Evolutionary conservation across 345 rosid genomes (phyloP), one percentile per base, ranked within the genome.

Genomic region (Linum usitatissimum): DNA sequence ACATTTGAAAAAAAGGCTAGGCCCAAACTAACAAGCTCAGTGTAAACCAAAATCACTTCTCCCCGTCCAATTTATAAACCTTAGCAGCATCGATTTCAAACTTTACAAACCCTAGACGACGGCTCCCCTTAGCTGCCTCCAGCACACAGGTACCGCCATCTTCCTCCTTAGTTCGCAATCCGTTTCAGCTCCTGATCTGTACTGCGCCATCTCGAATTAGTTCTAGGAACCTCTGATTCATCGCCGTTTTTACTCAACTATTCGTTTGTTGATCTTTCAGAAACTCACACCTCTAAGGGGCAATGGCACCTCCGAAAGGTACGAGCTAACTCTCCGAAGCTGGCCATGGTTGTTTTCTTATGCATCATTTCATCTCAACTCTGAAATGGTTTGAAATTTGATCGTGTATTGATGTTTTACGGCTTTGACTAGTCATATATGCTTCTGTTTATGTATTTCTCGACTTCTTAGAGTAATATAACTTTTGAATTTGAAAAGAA

Each of bases 261-360:
- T 6, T 6, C 17, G 14, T 45, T 45, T 51, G 48, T 34, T 42
- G 5, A n/a, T 21, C 23, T 59, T 18, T 57, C n/a, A 62, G 67
- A 63, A 65, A 59, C 64, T 55, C 57, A 54, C 31, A 36, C 23
- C 18, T 17, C 15, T 20, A 39, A 23, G 49, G 38, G 17, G 64
- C 67, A 66, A 71, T 66, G 75, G 67, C 67, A 12, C 67, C 64
- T 9, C 53, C 66, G 7, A 71, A 66, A 66, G 75, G 75, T 66
- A 65, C 49, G 59, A 18, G 40, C 39, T 18, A 18, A 30, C 20
- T 9, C 28, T 56, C 10, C 10, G 6, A 23, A 18, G 10, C 30
- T 56, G 9, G 28, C 28, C 28, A 23, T 23, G 28, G 28, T 23
- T 23, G 28, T 23, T 0, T 23, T 23, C n/a, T n/a, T n/a, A n/a